phyloP scores from a whole-genome alignment of 345 rosid species.

The Toxicodendron radicans region DNA sequence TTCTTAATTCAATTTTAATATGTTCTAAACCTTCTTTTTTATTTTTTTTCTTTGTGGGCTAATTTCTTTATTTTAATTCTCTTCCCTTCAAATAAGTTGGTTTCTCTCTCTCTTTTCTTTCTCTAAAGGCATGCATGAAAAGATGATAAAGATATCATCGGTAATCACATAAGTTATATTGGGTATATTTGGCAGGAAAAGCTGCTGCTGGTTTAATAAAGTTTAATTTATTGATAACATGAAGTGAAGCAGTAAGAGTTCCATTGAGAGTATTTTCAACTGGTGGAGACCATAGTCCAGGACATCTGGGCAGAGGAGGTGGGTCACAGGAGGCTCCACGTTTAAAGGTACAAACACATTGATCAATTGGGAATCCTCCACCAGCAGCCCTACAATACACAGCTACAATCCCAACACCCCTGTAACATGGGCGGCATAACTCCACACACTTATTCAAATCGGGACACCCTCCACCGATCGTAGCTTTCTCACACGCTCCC shows the following conservation, averaged over 20 bases:
- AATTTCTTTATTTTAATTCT: too few relatives aligned
- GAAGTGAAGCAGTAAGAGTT: not conserved
- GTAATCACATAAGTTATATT: too few relatives aligned
- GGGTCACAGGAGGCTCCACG: conserved; percentile 34
- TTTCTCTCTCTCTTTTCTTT: too few relatives aligned
- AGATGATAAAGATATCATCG: too few relatives aligned
- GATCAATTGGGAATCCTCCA: conserved; percentile 25
- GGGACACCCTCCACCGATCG: conserved; percentile 36
- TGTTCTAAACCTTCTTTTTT: too few relatives aligned
- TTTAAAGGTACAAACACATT: conserved; percentile 25
- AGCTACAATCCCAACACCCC: conserved; percentile 20
- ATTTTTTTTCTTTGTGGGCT: too few relatives aligned
- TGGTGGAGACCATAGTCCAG: not conserved
- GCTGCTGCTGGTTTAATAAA: too few relatives aligned
- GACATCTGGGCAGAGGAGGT: conserved; percentile 29
- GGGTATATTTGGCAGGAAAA: too few relatives aligned
- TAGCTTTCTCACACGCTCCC: not conserved
- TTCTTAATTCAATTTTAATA: too few relatives aligned
- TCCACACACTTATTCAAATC: conserved; percentile 12
- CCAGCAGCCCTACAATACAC: conserved; percentile 23
- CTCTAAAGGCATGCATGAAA: too few relatives aligned
- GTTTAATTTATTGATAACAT: not conserved
- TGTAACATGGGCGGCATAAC: conserved; percentile 28
- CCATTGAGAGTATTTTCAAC: not conserved
- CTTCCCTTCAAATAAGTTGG: too few relatives aligned